Evolutionary conservation across 225 moss, liverwort and hornwort genomes (phyloP), one percentile per base, ranked within the genome.

Genomic region (Bryoerythrophyllum caledonicum): DNA sequence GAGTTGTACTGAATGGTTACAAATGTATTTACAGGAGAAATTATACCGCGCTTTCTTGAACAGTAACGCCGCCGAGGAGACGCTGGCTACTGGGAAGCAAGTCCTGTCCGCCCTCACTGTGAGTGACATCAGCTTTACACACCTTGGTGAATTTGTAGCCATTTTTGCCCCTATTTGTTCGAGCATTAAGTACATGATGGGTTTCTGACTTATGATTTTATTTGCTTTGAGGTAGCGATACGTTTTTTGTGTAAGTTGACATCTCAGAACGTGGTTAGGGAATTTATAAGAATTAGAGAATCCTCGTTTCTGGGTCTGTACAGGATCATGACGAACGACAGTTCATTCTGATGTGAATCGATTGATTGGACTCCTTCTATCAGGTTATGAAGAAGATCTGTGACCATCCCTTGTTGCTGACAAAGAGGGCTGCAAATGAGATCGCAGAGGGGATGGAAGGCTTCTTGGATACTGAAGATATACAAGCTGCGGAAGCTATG

Each of bases 331-430:
- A 6, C 10, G 25, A 41, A 10, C 12, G 20, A 46, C 23, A 34
- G 21, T 75, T 44, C 9, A 34, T 34, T 25, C 23, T 59, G 17
- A 48, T 7, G 12, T 2, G 49, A 37, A 23, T 60, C 7, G 35
- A 51, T 58, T 27, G 9, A 44, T 55, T 1, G 40, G 34, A 10
- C 26, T 60, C 30, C 25, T 49, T 65, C 27, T 44, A 54, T 65
- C 88, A 99, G 99, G 99, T 99, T 25, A 83, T 99, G 86, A 99
- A 99, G 72, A 99, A 95, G 81, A 93, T 99, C 46, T 99, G 99
- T 67, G 99, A 95, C 71, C 99, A 99, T 75, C 99, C 99, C 7
- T 79, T 85, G 21, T 57, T 99, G 73, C 93, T 99, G 64, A 99
- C 95, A n/a, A 91, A 88, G 78, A 88, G 88, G 76, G 99, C 99